A percentile compares a stretch with the other conserved stretches of the same genome.
These are phyloP conservation scores for Ramularia collo-cygni DNA, from an alignment of 2,329 filamentous ascomycete genomes.

Conservation along the genomic window DNA sequence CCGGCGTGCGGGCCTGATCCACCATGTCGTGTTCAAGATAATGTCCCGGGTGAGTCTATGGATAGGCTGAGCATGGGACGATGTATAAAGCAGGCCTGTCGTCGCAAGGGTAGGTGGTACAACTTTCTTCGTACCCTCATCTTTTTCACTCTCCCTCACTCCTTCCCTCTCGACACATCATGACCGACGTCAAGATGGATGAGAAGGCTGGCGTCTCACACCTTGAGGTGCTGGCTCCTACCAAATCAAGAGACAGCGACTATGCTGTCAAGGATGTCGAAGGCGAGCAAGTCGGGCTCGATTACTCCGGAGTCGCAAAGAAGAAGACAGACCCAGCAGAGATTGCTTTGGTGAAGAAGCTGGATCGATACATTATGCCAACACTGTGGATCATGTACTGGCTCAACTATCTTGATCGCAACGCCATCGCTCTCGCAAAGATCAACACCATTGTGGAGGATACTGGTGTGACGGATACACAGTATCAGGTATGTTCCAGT, in stretches of 20 bases:
- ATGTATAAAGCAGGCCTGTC: too few species aligned
- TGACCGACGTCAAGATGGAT: constrained; percentile 9
- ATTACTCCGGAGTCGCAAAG: constrained; percentile 28
- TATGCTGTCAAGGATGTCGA: constrained; percentile 7
- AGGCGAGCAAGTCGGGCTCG: constrained; percentile 7
- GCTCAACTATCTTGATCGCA: constrained; percentile 29
- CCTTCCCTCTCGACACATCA: constrained; percentile 2
- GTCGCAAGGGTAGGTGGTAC: too few species aligned
- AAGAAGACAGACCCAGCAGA: constrained; percentile 27
- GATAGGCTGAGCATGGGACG: too few species aligned
- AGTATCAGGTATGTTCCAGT: constrained; percentile 37
- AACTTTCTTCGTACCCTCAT: constrained; percentile 2
- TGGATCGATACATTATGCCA: constrained; percentile 26
- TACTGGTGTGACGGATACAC: constrained; percentile 33
- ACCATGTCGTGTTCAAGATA: too few species aligned
- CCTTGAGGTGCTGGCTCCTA: constrained; percentile 10
- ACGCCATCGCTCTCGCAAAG: constrained; percentile 43
- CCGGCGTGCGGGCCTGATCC: too few species aligned
- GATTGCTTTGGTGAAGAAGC: constrained; percentile 26
- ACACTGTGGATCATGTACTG: constrained; percentile 24
- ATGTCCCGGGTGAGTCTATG: too few species aligned
- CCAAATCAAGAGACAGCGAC: constrained; percentile 9
- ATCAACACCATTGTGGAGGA: constrained; percentile 35
- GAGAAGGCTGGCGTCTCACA: constrained; percentile 11
- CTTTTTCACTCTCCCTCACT: constrained; percentile 1